Evolutionary conservation across 192 early-diverging fungal genomes (phyloP).

Genomic region (Diversispora epigaea): DNA sequence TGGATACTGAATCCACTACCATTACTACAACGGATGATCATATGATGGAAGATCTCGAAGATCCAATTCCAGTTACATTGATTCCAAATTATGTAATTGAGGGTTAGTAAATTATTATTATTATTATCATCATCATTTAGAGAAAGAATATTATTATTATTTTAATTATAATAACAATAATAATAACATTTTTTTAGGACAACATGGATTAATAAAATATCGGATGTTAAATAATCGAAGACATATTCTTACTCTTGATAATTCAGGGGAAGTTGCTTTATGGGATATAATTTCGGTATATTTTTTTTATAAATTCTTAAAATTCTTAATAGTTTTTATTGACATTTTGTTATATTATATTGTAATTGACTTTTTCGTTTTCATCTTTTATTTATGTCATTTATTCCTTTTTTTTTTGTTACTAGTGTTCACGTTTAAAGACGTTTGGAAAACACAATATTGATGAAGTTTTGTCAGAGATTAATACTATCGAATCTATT

Average conservation of each 20-base stretch:
- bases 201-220: conserved; percentile 66
- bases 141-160: conserved; percentile 35
- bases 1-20: conserved; percentile 36
- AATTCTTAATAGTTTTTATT: not conserved
- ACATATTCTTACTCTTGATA: conserved; percentile 83
- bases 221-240: conserved; percentile 80
- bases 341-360: no score
- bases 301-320: conserved; percentile 12
- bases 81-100: conserved; percentile 37
- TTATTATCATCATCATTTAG: not conserved
- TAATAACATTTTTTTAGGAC: conserved; percentile 37
- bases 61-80: conserved; percentile 42
- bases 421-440: conserved; percentile 57
- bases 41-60: conserved; percentile 14
- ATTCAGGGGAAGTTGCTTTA: conserved; percentile 71
- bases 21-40: conserved; percentile 31
- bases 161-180: not conserved
- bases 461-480: conserved; percentile 55
- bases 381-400: no score
- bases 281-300: conserved; percentile 90
- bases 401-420: not conserved
- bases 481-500: conserved; percentile 72
- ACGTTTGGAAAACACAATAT: conserved; percentile 54
- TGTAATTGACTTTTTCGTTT: no score
- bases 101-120: conserved; percentile 27